Percentiles rank a stretch among this genome's conserved stretches.
These are phyloP conservation scores for Pisolithus sp. DNA, from an alignment of 768 basidiomycete species.

Conservation along the genomic window DNA sequence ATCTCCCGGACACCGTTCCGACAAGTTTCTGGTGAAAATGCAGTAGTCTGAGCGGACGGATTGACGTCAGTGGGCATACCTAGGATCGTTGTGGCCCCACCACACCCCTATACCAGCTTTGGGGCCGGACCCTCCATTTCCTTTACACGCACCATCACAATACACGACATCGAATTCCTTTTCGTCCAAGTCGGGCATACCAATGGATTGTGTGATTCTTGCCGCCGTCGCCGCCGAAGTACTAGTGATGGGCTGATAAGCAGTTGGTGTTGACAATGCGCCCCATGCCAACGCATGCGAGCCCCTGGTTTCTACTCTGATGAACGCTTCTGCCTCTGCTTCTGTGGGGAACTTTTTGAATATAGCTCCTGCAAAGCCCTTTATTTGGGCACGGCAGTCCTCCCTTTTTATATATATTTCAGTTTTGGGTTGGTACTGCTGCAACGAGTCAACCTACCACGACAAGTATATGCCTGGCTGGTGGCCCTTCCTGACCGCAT, in stretches of 20 bases:
- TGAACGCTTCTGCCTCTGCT: conserved; percentile 55
- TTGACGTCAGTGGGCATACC: conserved; percentile 30
- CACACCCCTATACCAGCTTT: conserved; percentile 85
- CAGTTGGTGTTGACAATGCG: conserved; percentile 19
- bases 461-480: conserved; percentile 58
- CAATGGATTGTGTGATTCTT: neutral
- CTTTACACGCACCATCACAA: conserved; percentile 81
- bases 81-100: conserved; percentile 67
- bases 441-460: conserved; percentile 46
- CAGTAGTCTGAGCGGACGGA: neutral
- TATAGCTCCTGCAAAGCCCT: conserved; percentile 52
- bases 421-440: conserved; percentile 24
- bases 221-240: neutral
- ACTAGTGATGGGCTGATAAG: conserved; percentile 2
- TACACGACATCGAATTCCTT: conserved; percentile 53
- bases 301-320: conserved; percentile 26
- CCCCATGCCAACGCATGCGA: conserved; percentile 6
- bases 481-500: conserved; percentile 67
- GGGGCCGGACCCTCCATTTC: conserved; percentile 65
- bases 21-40: conserved; percentile 53
- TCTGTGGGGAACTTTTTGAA: conserved; percentile 62
- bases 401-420: conserved; percentile 39
- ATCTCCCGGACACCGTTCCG: conserved; percentile 74
- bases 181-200: conserved; percentile 18
- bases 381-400: conserved; percentile 64